A percentile compares a stretch with the other conserved stretches of the same genome.
Conservation (phyloP, 2,329 filamentous ascomycete genomes). For the Niveomyces coronatus region DNA sequence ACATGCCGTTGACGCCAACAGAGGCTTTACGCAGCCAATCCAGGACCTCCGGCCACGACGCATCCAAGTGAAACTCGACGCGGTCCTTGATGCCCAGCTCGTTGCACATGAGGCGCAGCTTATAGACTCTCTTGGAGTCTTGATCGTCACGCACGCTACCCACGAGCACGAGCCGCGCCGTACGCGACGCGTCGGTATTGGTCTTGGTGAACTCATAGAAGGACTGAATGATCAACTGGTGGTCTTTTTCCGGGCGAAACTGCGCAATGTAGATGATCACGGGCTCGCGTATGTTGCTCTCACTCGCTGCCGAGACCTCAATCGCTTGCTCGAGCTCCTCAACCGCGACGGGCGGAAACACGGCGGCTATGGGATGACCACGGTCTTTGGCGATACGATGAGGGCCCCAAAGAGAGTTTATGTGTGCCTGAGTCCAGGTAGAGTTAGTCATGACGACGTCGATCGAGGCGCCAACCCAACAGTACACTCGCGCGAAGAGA, state of each 20-base stretch:
- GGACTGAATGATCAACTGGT: slow-evolving; percentile 72
- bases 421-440: slow-evolving; percentile 81
- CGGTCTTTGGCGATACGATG: slow-evolving; percentile 36
- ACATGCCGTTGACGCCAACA: slow-evolving; percentile 95
- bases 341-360: slow-evolving; percentile 90
- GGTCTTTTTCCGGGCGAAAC: slow-evolving; percentile 96
- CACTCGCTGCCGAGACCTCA: slow-evolving; percentile 57
- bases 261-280: slow-evolving; percentile 89
- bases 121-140: slow-evolving; percentile 77
- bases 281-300: slow-evolving; percentile 53
- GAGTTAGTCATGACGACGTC: slow-evolving; percentile 98
- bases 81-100: slow-evolving; percentile 75
- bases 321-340: slow-evolving; percentile 69
- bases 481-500: slow-evolving; percentile 73
- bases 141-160: slow-evolving; percentile 83
- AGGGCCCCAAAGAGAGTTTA: slow-evolving; percentile 68
- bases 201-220: slow-evolving; percentile 67
- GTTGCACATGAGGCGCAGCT: slow-evolving; percentile 74
- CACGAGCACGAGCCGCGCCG: slow-evolving; percentile 67
- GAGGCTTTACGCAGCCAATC: slow-evolving; percentile 66
- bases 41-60: slow-evolving; percentile 78
- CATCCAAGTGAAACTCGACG: slow-evolving; percentile 84
- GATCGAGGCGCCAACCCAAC: slow-evolving; percentile 68
- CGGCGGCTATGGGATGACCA: slow-evolving; percentile 53
- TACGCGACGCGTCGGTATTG: slow-evolving; percentile 38